Base-by-base conservation (phyloP, 1,284 basidiomycete genomes). In the Cryptococcus depauperatus region DNA sequence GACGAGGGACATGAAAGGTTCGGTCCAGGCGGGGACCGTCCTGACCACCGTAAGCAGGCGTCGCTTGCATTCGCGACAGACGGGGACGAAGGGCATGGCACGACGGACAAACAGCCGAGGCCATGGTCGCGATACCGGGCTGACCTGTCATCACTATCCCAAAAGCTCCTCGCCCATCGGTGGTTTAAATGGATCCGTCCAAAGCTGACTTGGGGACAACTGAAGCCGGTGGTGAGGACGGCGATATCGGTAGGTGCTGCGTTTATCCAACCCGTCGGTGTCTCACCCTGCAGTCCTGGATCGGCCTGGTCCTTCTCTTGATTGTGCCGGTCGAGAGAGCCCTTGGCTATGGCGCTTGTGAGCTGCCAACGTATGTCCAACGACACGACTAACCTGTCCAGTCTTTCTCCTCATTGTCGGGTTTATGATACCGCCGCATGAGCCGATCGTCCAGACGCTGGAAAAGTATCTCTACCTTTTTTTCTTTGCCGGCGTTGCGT, bases 271-370 rank as follows among this genome's bases (percentile, higher is more conserved):
- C 44, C 42, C 21, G 35, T 41, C 26, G 23, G n/a, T n/a, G 5
- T 27, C 14, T 19, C 25, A n/a, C n/a, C 13, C 33, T 10, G 23
- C 43, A 69, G 68, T 57, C 61, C 8, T 71, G 69, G 69, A 30
- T 69, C 5, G 67, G 69, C 3, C 50, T 66, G 14, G 29, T 71
- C 1, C 45, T 71, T 22, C 48, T 64, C 5, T 43, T 71, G 4
- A 66, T 70, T 29, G 50, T 56, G 4, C 57, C 58, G 4, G 49
- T 55, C 5, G 61, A 69, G 22, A 26, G 41, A 16, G 51, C 52
- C 1, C 38, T 70, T 9, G 69, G 69, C 16, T 46, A 61, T 35
- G 67, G 67, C 4, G 64, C 64, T 14, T 69, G 64, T 66, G 32
- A 54, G 62, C 47, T n/a, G 14, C 27, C 18, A 5, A n/a, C 14